Percentiles rank a stretch among this genome's conserved stretches.
Evolutionary conservation across 306 rosid genomes (phyloP).

Genomic region (Canavalia ensiformis): DNA sequence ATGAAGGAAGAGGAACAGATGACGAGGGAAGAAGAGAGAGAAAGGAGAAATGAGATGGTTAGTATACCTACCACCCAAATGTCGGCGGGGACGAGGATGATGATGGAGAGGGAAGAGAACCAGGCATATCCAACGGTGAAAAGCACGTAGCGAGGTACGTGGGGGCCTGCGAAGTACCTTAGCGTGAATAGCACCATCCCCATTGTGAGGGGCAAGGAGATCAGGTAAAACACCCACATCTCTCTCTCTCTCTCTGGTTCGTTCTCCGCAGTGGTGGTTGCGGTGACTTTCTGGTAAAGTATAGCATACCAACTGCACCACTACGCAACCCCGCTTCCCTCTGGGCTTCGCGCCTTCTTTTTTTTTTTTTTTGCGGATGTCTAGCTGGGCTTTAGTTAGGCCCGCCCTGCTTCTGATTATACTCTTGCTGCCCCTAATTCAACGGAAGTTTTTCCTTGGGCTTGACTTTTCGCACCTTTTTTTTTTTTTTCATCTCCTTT

Average conservation of each 20-base stretch:
- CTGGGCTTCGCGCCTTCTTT: not conserved
- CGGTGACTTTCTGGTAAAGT: constrained; percentile 36
- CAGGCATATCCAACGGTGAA: constrained; percentile 95
- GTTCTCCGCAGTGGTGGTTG: not conserved
- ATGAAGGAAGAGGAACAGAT: no score
- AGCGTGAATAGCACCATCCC: constrained; percentile 88
- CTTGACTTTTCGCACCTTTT: no score
- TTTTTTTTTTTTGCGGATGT: no score
- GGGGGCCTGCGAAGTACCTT: constrained; percentile 86
- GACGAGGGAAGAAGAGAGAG: not conserved
- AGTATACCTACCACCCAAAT: constrained; percentile 76
- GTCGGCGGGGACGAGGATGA: constrained; percentile 95
- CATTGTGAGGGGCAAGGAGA: constrained; percentile 85
- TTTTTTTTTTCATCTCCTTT: no score
- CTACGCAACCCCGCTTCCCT: not conserved
- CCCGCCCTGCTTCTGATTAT: not conserved
- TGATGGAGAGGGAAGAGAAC: constrained; percentile 91
- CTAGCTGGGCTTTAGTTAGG: not conserved
- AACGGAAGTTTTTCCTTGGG: no score
- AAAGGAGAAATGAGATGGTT: not conserved
- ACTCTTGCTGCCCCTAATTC: no score
- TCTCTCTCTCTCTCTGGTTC: not conserved
- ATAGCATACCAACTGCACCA: not conserved
- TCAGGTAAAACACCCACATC: constrained; percentile 99
- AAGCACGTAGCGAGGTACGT: constrained; percentile 86